Conservation (phyloP, 148 eudicot genomes). For the Drosera capensis region DNA sequence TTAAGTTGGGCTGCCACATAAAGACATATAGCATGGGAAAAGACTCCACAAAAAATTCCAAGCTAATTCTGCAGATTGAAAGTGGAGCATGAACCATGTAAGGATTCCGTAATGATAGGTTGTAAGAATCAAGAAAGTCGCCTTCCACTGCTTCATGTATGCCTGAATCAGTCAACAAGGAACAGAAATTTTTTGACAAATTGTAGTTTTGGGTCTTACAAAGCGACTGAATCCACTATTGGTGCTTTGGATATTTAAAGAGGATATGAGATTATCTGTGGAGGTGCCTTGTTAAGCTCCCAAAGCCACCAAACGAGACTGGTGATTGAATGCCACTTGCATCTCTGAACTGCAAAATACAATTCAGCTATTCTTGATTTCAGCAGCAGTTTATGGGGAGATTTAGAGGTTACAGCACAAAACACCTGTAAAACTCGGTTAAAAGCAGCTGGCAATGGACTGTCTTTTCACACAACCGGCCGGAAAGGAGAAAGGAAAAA, state of each 20-base stretch:
- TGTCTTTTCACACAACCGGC: slow-evolving; percentile 21
- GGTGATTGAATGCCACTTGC: slow-evolving; percentile 99
- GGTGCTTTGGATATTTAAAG: no score
- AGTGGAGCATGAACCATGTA: slow-evolving; percentile 51
- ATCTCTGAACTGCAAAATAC: slow-evolving; percentile 82
- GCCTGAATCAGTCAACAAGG: slow-evolving; percentile 52
- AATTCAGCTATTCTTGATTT: slow-evolving; percentile 14
- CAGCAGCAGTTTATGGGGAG: slow-evolving; percentile 11
- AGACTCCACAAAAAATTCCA: not conserved
- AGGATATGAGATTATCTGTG: slow-evolving; percentile 78
- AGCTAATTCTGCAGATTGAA: no score
- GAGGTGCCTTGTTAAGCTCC: slow-evolving; percentile 97
- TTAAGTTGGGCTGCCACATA: slow-evolving; percentile 79
- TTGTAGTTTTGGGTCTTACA: no score
- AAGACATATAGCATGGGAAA: not conserved
- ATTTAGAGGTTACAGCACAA: slow-evolving; percentile 10
- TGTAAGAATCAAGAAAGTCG: slow-evolving; percentile 41
- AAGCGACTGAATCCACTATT: no score
- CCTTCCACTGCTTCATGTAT: slow-evolving; percentile 55
- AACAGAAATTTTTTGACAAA: no score
- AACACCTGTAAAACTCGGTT: slow-evolving; percentile 83
- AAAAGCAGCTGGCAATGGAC: slow-evolving; percentile 92
- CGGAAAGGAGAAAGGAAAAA: not conserved
- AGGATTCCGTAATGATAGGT: slow-evolving; percentile 79
- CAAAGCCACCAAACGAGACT: slow-evolving; percentile 97